A percentile compares a stretch with the other conserved stretches of the same genome.
phyloP scores from a whole-genome alignment of 108 stramenopile species.

The Cyclostephanos invisitatus region DNA sequence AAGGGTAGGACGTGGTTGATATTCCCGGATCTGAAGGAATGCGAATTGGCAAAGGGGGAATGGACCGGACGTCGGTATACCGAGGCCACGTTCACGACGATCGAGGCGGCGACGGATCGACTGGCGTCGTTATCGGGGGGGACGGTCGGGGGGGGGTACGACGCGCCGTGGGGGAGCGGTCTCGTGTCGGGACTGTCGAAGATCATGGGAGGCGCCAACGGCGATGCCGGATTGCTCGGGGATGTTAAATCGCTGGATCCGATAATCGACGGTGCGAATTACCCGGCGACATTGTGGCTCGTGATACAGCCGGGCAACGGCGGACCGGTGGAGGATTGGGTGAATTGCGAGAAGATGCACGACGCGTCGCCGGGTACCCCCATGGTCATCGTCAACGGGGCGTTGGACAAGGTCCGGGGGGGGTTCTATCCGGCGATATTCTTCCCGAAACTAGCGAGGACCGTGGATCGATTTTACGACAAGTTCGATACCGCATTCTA shows the following conservation, averaged over 20 bases:
- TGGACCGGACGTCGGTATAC: conserved; percentile 72
- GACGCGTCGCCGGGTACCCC: conserved; percentile 9
- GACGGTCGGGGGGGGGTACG: conserved; percentile 29
- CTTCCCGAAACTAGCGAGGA: conserved; percentile 79
- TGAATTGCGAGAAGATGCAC: conserved; percentile 72
- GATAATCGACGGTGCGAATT: conserved; percentile 41
- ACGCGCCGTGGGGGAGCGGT: conserved; percentile 80
- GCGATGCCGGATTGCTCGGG: conserved; percentile 71
- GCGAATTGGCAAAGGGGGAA: conserved; percentile 70
- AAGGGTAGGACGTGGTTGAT: conserved; percentile 63
- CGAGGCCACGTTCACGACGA: conserved; percentile 68
- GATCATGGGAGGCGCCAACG: conserved; percentile 57
- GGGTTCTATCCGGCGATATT: conserved; percentile 80
- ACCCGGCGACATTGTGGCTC: conserved; percentile 47
- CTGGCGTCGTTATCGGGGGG: conserved; percentile 30
- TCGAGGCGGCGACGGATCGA: conserved; percentile 70
- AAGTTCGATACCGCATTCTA: conserved; percentile 67
- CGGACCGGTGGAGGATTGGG: conserved; percentile 91
- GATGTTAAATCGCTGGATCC: conserved; percentile 61
- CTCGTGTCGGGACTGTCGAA: conserved; percentile 64
- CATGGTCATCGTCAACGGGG: conserved; percentile 79
- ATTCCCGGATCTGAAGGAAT: conserved; percentile 84
- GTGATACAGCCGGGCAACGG: conserved; percentile 88
- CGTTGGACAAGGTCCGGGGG: conserved; percentile 85
- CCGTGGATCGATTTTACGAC: conserved; percentile 71